phyloP scores from a whole-genome alignment of 1,284 basidiomycete species.

The Cryptococcus sp. region DNA sequence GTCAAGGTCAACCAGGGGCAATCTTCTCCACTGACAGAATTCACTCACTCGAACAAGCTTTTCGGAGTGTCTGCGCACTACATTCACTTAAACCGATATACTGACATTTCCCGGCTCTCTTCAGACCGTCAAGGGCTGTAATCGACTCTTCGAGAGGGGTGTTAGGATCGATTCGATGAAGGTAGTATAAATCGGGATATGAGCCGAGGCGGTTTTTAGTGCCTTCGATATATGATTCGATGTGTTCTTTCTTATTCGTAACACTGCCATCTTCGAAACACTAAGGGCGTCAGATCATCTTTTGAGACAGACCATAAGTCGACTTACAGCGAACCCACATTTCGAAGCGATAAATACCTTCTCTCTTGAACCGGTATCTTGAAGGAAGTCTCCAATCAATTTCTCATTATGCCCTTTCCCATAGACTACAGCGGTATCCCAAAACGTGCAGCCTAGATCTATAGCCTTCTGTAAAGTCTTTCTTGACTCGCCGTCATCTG shows the following conservation, averaged over 20 bases:
- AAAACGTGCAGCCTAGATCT: slow-evolving; percentile 24
- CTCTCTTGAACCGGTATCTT: slow-evolving; percentile 17
- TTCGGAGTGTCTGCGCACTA: slow-evolving; percentile 57
- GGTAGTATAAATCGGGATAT: slow-evolving; percentile 47
- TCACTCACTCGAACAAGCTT: slow-evolving; percentile 52
- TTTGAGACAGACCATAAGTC: background rate
- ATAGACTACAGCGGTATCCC: slow-evolving; percentile 21
- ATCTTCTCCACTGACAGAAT: background rate
- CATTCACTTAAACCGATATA: slow-evolving; percentile 55
- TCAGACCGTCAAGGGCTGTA: slow-evolving; percentile 38
- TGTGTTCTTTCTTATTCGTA: slow-evolving; percentile 31
- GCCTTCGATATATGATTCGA: slow-evolving; percentile 35
- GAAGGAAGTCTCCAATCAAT: slow-evolving; percentile 32
- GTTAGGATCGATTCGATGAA: slow-evolving; percentile 43
- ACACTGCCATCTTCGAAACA: slow-evolving; percentile 10
- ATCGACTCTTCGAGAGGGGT: slow-evolving; percentile 38
- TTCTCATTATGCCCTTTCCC: slow-evolving; percentile 33
- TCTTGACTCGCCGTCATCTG: background rate
- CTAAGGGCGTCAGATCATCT: background rate
- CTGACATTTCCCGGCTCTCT: slow-evolving; percentile 43
- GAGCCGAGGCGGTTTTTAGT: slow-evolving; percentile 38
- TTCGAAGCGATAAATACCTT: slow-evolving; percentile 40
- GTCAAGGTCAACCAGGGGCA: background rate
- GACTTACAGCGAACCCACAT: slow-evolving; percentile 13
- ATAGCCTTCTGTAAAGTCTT: slow-evolving; percentile 15